A percentile compares a stretch with the other conserved stretches of the same genome.
Conservation (phyloP, 2,329 filamentous ascomycete species). For the Aspergillus sp. region DNA sequence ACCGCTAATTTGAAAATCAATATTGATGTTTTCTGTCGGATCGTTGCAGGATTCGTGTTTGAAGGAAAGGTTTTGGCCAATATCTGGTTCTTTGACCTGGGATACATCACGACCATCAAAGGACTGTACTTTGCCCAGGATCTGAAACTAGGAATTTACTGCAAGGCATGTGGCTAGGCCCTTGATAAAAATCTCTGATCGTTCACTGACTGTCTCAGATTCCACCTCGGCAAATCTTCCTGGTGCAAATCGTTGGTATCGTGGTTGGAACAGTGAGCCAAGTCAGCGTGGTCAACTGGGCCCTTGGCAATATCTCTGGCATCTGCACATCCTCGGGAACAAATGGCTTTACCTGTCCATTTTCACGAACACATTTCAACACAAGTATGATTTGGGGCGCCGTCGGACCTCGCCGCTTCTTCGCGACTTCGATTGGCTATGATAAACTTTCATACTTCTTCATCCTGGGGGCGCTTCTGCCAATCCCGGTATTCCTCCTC, state of each 20-base stretch:
- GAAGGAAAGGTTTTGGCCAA: slow-evolving; percentile 26
- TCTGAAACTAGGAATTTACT: slow-evolving; percentile 24
- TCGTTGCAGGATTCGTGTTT: slow-evolving; percentile 25
- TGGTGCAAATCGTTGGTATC: slow-evolving; percentile 44
- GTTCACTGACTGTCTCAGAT: slow-evolving; percentile 11
- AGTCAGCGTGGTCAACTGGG: slow-evolving; percentile 42
- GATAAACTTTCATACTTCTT: slow-evolving; percentile 62
- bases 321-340: slow-evolving; percentile 51
- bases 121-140: slow-evolving; percentile 22
- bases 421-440: slow-evolving; percentile 57
- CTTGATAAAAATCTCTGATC: background rate
- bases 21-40: slow-evolving; percentile 22
- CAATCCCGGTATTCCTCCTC: slow-evolving; percentile 53
- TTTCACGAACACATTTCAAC: slow-evolving; percentile 57
- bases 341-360: slow-evolving; percentile 54
- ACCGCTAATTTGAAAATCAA: slow-evolving; percentile 23
- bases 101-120: slow-evolving; percentile 22
- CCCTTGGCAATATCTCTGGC: slow-evolving; percentile 37
- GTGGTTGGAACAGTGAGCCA: slow-evolving; percentile 42
- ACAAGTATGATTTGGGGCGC: slow-evolving; percentile 66
- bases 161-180: slow-evolving; percentile 8
- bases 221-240: slow-evolving; percentile 44
- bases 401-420: slow-evolving; percentile 64
- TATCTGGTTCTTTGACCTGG: slow-evolving; percentile 24
- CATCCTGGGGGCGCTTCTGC: slow-evolving; percentile 58